These are phyloP conservation scores for Colletotrichum kahawae DNA, from an alignment of 2,329 filamentous ascomycete species.

Conservation along the genomic window DNA sequence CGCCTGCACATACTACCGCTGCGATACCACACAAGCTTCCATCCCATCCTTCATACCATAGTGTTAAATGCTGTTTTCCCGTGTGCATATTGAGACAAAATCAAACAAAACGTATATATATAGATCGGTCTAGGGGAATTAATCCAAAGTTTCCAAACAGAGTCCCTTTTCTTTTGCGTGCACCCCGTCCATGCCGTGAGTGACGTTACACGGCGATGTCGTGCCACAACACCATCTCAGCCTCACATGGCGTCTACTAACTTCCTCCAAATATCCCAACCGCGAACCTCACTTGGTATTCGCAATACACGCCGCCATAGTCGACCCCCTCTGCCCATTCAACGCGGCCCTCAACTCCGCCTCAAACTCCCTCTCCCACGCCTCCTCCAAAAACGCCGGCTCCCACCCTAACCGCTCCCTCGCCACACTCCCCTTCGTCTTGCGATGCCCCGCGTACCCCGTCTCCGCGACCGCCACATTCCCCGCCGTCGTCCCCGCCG, in stretches of 20 bases:
- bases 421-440: not conserved
- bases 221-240: not conserved
- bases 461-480: slow-evolving; percentile 14
- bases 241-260: not conserved
- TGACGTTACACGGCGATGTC: not conserved
- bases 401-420: not conserved
- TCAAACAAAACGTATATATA: not conserved
- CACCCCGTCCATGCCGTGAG: not conserved
- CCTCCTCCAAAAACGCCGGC: not conserved
- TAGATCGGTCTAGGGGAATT: not conserved
- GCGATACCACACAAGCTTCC: not conserved
- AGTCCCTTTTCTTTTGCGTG: fast-evolving
- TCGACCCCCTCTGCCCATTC: not conserved
- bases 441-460: slow-evolving; percentile 4
- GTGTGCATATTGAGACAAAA: slow-evolving; percentile 14
- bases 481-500: slow-evolving; percentile 13
- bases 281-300: not conserved
- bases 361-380: slow-evolving; percentile 11
- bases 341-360: slow-evolving; percentile 7
- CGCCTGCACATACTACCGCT: not conserved
- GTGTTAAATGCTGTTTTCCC: slow-evolving; percentile 3
- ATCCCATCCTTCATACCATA: not conserved
- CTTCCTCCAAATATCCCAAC: too few relatives aligned
- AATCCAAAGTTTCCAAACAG: not conserved
- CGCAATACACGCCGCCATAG: not conserved